A percentile compares a stretch with the other conserved stretches of the same genome.
Evolutionary conservation across 2,329 filamentous ascomycete genomes (phyloP).

Genomic region (Colletotrichum sp.): DNA sequence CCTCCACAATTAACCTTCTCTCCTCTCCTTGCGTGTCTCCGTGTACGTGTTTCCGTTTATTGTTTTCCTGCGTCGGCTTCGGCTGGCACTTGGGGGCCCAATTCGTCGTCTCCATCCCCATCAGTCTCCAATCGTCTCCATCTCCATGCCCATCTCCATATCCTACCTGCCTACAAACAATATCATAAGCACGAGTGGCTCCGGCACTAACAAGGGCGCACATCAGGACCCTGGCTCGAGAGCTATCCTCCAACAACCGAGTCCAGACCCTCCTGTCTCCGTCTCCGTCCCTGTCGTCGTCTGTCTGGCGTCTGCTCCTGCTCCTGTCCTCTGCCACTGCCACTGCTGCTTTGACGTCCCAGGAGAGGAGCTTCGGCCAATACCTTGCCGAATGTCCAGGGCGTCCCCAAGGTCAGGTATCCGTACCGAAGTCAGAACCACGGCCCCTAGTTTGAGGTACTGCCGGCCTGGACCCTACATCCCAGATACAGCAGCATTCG

Average conservation of each 20-base stretch:
- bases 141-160: not conserved
- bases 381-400: not conserved
- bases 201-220: constrained; percentile 16
- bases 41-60: not conserved
- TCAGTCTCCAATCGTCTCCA: not conserved
- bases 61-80: not conserved
- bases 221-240: constrained; percentile 11
- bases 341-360: constrained; percentile 5
- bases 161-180: constrained; percentile 6
- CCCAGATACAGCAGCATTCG: not conserved
- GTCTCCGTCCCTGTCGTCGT: not conserved
- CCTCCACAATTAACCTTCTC: constrained; percentile 1
- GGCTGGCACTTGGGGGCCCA: constrained; percentile 10
- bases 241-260: constrained; percentile 8
- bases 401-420: not conserved
- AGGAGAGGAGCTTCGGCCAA: not conserved
- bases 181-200: constrained; percentile 14
- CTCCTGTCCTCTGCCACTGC: not conserved
- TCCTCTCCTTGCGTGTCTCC: not conserved
- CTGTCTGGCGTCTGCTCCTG: not conserved
- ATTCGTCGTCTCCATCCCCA: constrained; percentile 7
- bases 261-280: not conserved
- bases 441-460: not conserved
- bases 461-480: not conserved
- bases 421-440: not conserved